Evolutionary conservation across 2,329 filamentous ascomycete genomes (phyloP).

Genomic region (Xylariomycetidae sp.): DNA sequence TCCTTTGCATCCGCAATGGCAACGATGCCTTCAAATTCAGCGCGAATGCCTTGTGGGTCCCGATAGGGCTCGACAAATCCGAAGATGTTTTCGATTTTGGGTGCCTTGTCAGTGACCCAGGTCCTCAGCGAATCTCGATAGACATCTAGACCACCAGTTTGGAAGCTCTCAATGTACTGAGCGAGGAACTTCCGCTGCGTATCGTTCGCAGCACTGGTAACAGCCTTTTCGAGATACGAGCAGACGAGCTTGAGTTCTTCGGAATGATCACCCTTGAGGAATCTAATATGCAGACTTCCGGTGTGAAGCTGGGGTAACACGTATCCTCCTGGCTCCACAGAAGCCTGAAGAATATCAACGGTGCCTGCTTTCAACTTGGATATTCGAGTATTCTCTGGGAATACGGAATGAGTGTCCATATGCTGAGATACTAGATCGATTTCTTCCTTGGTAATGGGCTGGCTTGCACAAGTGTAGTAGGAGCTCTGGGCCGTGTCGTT

Average conservation of each 20-base stretch:
- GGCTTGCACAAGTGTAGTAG: slow-evolving; percentile 54
- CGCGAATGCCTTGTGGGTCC: slow-evolving; percentile 53
- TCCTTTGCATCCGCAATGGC: slow-evolving; percentile 62
- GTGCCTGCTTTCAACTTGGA: slow-evolving; percentile 28
- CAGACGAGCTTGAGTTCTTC: slow-evolving; percentile 46
- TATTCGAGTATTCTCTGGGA: slow-evolving; percentile 55
- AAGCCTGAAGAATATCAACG: slow-evolving; percentile 43
- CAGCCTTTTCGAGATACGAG: slow-evolving; percentile 41
- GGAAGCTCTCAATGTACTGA: slow-evolving; percentile 51
- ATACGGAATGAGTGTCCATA: slow-evolving; percentile 44
- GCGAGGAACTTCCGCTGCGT: slow-evolving; percentile 46
- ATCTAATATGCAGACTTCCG: slow-evolving; percentile 35
- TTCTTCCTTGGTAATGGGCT: slow-evolving; percentile 45
- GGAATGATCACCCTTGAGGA: slow-evolving; percentile 50
- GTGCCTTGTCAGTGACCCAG: slow-evolving; percentile 56
- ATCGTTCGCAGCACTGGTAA: slow-evolving; percentile 45
- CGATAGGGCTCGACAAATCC: slow-evolving; percentile 62
- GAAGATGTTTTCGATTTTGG: slow-evolving; percentile 53
- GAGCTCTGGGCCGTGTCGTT: slow-evolving; percentile 45
- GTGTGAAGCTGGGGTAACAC: slow-evolving; percentile 5
- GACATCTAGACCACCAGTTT: slow-evolving; percentile 47
- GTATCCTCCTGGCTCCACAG: slow-evolving; percentile 8
- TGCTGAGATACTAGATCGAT: slow-evolving; percentile 47
- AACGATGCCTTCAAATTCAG: slow-evolving; percentile 58
- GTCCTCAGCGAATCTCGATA: slow-evolving; percentile 51